These are phyloP conservation scores for Pharnaceum exiguum DNA, from an alignment of 148 eudicot genomes.

Conservation along the genomic window DNA sequence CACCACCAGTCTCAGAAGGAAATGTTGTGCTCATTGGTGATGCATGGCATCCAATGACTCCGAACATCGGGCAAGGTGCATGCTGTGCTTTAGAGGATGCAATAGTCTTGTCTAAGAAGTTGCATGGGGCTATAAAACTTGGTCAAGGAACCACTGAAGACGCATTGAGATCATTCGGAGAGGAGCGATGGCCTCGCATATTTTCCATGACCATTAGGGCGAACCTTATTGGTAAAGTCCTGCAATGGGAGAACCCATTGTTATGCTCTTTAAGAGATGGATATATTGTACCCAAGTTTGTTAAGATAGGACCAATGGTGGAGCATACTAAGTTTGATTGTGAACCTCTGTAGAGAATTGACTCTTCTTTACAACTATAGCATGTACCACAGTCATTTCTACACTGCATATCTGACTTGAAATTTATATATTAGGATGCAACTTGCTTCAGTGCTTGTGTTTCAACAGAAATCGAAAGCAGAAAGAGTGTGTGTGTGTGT, in stretches of 20 bases:
- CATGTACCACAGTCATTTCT: too few species aligned
- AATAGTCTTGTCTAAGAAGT: slow-evolving; percentile 51
- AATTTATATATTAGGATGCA: too few species aligned
- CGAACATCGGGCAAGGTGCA: slow-evolving; percentile 95
- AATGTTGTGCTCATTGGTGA: slow-evolving; percentile 82
- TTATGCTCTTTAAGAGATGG: slow-evolving; percentile 57
- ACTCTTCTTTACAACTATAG: too few species aligned
- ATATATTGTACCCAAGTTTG: slow-evolving; percentile 52
- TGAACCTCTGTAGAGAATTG: slow-evolving; percentile 26
- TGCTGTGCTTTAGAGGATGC: slow-evolving; percentile 90
- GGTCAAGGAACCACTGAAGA: slow-evolving; percentile 44
- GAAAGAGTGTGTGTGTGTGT: too few species aligned
- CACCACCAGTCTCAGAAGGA: slow-evolving; percentile 60
- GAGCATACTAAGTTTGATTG: slow-evolving; percentile 60
- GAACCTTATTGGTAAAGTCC: slow-evolving; percentile 60
- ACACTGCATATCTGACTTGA: too few species aligned
- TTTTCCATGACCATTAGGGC: slow-evolving; percentile 65
- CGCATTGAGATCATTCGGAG: slow-evolving; percentile 52
- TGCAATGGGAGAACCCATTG: slow-evolving; percentile 65
- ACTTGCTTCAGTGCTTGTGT: too few species aligned
- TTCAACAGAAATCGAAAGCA: too few species aligned
- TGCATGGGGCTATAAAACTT: slow-evolving; percentile 38
- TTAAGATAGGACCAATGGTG: slow-evolving; percentile 49
- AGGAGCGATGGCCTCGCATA: slow-evolving; percentile 63
- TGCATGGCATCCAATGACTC: slow-evolving; percentile 99